Conservation (phyloP, 768 basidiomycete species). For the Suillus spraguei region DNA sequence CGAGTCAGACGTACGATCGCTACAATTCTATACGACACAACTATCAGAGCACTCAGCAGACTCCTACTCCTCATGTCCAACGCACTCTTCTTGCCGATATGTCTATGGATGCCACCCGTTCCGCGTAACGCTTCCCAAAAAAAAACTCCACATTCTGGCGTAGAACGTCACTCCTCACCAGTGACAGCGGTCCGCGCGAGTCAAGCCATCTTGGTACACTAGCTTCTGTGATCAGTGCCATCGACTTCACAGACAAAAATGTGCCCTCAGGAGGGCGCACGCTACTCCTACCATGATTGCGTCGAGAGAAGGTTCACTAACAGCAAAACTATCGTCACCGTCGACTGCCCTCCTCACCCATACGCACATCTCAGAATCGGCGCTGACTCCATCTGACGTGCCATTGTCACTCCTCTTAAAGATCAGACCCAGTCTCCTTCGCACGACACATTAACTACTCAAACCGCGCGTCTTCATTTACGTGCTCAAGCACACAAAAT, state of each 20-base stretch:
- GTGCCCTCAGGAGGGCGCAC: neutral
- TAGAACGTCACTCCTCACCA: constrained; percentile 4
- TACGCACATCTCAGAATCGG: constrained; percentile 7
- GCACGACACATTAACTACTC: constrained; percentile 8
- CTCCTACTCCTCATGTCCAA: neutral
- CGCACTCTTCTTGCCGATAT: constrained; percentile 18
- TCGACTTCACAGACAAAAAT: constrained; percentile 21
- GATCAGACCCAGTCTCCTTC: neutral
- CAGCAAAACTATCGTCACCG: constrained; percentile 10
- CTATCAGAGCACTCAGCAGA: neutral
- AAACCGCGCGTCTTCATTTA: constrained; percentile 15
- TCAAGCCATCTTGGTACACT: constrained; percentile 18
- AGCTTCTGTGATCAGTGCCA: constrained; percentile 32
- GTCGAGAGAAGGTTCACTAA: constrained; percentile 10
- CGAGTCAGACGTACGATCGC: neutral
- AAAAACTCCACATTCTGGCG: neutral
- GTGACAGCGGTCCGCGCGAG: constrained; percentile 11
- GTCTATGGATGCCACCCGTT: constrained; percentile 18
- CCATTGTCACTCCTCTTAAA: constrained; percentile 2
- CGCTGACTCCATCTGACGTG: neutral
- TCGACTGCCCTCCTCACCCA: constrained; percentile 14
- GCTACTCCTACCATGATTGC: neutral
- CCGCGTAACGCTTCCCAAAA: no score
- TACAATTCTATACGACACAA: constrained; percentile 8
- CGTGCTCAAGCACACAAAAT: constrained; percentile 14